Base-by-base conservation (phyloP, 179 eudicot genomes). In the Heliamphora ciliata region DNA sequence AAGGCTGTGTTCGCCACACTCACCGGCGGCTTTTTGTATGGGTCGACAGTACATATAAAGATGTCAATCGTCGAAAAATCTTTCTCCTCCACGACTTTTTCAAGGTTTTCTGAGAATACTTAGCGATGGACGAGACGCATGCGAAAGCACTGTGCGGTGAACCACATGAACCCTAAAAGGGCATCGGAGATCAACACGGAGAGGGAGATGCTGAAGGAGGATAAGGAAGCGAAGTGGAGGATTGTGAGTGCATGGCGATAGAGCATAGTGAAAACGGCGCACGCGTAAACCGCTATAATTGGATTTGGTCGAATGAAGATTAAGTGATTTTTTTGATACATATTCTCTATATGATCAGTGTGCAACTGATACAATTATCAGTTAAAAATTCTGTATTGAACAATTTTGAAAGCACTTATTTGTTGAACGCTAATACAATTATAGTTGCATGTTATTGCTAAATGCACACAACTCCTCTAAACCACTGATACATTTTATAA, bases 41-140 rank as follows among this genome's bases (percentile, higher is more conserved):
- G 40, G 40, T 31, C 0, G 89, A 94, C 94, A 8, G 97, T 93
- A 82, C 97, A 93, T 24, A 93, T 90, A 80, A 93, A 93, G 70
- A 93, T 87, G 81, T 93, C 97, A 52, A 92, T 54, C 15, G 82
- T 76, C 6, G 94, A 91, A n/a, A 31, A 31, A 31, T 31, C 40
- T n/a, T n/a, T 31, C 40, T 31, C 40, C 40, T 31, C 0, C 40
- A 31, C 40, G 40, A 31, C 40, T 31, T 31, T 31, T 0, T 31
- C 40, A 31, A 31, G 40, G 0, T 31, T 31, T 59, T 59, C 11
- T 14, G 63, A 14, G 63, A 59, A 59, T 3, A 8, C 65, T 13
- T 0, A 18, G 65, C n/a, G 18, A 15, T 60, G 65, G 14, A 60
- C 65, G 0, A n/a, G 65, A 4, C 65, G 65, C 2, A 13, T 1